Conservation (phyloP, 108 stramenopile genomes). For the Pseudonitzschia delicatissima region DNA sequence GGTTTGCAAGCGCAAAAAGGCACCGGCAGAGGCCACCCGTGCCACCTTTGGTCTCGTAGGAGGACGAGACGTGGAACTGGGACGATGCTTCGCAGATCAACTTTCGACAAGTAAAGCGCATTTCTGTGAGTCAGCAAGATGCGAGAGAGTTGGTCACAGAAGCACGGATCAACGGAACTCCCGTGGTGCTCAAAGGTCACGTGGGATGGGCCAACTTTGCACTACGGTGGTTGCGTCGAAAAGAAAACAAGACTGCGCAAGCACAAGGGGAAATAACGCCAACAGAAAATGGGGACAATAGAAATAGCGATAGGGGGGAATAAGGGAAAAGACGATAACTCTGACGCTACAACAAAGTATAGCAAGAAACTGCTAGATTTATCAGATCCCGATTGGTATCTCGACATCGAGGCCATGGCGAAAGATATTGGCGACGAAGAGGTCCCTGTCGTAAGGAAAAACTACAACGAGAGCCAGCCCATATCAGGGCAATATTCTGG, state of each 20-base stretch:
- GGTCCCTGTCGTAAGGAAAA: constrained; percentile 64
- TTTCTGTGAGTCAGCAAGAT: constrained; percentile 46
- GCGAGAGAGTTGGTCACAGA: constrained; percentile 49
- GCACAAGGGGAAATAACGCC: background rate
- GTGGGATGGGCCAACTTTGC: constrained; percentile 79
- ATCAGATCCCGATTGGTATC: constrained; percentile 28
- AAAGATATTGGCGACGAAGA: constrained; percentile 67
- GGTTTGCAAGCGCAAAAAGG: background rate
- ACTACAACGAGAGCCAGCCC: constrained; percentile 70
- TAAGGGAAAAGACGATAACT: background rate
- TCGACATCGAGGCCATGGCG: constrained; percentile 57
- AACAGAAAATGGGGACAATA: background rate
- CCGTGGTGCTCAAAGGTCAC: constrained; percentile 69
- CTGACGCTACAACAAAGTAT: background rate
- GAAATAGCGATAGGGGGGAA: background rate
- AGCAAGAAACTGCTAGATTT: constrained; percentile 15
- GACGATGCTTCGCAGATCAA: constrained; percentile 23
- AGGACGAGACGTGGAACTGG: constrained; percentile 7
- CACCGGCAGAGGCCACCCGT: constrained; percentile 17
- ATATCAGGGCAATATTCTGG: constrained; percentile 49
- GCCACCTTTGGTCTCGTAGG: constrained; percentile 26
- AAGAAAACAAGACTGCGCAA: background rate
- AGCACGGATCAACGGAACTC: constrained; percentile 61
- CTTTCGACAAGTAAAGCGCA: constrained; percentile 51
- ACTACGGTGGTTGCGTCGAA: constrained; percentile 48